Base-by-base conservation (phyloP, 208 protist genomes). In the Novymonas esmeraldas region DNA sequence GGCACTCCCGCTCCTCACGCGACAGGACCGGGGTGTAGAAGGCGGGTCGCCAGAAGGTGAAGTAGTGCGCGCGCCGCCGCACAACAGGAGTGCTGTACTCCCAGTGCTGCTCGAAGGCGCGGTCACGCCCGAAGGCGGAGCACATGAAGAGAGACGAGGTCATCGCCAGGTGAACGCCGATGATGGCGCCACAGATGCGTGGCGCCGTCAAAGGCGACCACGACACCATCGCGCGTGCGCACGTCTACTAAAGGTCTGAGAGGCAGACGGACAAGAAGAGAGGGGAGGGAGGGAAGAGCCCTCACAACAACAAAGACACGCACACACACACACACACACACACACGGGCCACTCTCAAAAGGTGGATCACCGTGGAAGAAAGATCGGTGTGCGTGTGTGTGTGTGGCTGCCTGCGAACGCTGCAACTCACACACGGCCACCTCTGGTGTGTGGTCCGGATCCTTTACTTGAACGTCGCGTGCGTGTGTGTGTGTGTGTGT, bases 71-170 rank as follows among this genome's bases (percentile, higher is more conserved):
- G 26, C 70, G 78, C 3, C 44, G 48, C 14, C 79, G 49, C 31
- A 82, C 55, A 3, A 82, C 71, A 10, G 85, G 82, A 2, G 64
- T 85, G 62, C 84, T 89, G 51, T 81, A 89, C 16, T 52, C 22
- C 85, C 89, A 93, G 65, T 95, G 89, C 42, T 61, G 14, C 22
- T 82, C 72, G 61, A 85, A 87, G 49, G 81, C 78, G 1, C 38
- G 48, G 52, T 95, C 89, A 3, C n/a, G 79, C 2, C 42, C 36
- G 6, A 63, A 54, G 0, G 64, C 46, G 2, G 84, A 81, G 54
- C 71, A 86, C 3, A 78, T 1, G 14, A 92, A 55, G 11, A 81
- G 60, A 0, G 73, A 61, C 6, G 54, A 49, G 22, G 52, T 66
- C 54, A 78, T 58, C 14, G 71, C 28, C 10, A 78, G 38, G 39